phyloP scores from a whole-genome alignment of 75 land plant species.

The Sequoiadendron giganteum region DNA sequence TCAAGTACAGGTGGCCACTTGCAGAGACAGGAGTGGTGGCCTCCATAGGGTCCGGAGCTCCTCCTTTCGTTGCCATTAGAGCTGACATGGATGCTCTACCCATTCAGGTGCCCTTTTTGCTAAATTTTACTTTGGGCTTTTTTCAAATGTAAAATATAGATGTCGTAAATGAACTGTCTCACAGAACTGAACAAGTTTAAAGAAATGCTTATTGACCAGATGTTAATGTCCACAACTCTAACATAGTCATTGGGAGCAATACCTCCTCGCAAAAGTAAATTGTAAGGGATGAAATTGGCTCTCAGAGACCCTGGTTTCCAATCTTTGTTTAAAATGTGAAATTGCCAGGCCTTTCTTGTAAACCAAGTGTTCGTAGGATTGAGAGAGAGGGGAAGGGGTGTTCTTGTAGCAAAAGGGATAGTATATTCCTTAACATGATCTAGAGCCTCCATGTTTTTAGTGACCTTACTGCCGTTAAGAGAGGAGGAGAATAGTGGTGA shows the following conservation, averaged over 20 bases:
- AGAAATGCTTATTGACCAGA: not conserved
- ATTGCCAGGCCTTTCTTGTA: too few relatives aligned
- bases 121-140: not conserved
- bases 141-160: not conserved
- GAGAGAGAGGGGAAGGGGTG: too few relatives aligned
- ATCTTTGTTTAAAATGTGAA: too few relatives aligned
- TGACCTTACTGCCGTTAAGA: too few relatives aligned
- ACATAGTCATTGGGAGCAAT: not conserved
- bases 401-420: too few relatives aligned
- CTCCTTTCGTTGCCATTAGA: constrained; percentile 45
- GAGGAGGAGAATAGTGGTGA: too few relatives aligned
- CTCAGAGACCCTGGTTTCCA: too few relatives aligned
- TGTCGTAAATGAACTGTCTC: not conserved
- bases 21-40: constrained; percentile 45
- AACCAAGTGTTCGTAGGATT: too few relatives aligned
- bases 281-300: too few relatives aligned
- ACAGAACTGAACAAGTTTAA: not conserved
- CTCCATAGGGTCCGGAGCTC: constrained; percentile 35
- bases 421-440: too few relatives aligned
- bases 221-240: not conserved
- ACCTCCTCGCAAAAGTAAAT: too few relatives aligned
- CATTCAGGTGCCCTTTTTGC: constrained; percentile 32
- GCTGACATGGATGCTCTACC: constrained; percentile 70
- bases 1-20: constrained; percentile 36
- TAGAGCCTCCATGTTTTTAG: too few relatives aligned